Evolutionary conservation across 23 red algal genomes (phyloP).

Genomic region (Pyropia yezoensis): DNA sequence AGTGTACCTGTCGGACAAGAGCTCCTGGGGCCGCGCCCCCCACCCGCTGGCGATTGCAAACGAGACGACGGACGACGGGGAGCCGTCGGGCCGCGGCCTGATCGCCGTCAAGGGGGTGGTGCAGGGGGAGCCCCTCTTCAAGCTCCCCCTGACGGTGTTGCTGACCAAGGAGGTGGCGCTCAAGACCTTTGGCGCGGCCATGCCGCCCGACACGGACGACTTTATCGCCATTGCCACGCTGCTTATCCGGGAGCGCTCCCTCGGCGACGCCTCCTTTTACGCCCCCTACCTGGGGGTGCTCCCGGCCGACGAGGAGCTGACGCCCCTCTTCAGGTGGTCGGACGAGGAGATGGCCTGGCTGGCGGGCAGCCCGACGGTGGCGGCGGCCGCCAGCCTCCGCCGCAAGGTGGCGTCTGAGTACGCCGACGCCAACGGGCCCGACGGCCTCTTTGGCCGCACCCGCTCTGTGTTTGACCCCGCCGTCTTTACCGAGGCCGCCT

Average conservation of each 20-base stretch:
- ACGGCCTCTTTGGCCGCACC: conserved; percentile 14
- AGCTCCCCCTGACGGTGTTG: conserved; percentile 63
- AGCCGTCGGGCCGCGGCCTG: conserved; percentile 71
- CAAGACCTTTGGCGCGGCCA: conserved; percentile 17
- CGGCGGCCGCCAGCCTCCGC: conserved; percentile 38
- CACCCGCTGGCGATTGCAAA: conserved; percentile 81
- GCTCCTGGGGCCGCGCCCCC: conserved; percentile 62
- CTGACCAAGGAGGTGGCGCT: conserved; percentile 62
- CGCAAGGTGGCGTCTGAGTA: conserved; percentile 69
- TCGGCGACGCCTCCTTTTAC: conserved; percentile 70
- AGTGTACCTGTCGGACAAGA: conserved; percentile 64
- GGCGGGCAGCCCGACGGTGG: conserved; percentile 58
- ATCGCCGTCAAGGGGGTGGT: conserved; percentile 53
- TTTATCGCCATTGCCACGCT: conserved; percentile 79
- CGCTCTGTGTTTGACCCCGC: conserved; percentile 22
- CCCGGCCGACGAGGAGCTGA: conserved; percentile 48
- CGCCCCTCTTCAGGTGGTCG: conserved; percentile 75
- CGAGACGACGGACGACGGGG: conserved; percentile 81
- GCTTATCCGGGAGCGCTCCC: conserved; percentile 59
- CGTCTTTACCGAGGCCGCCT: conserved; percentile 27
- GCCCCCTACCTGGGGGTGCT: conserved; percentile 84
- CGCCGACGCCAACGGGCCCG: conserved; percentile 6
- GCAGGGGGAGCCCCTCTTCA: conserved; percentile 82
- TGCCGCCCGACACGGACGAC: conserved; percentile 52
- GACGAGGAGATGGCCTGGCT: conserved; percentile 47